Conservation (phyloP, 2,329 filamentous ascomycete genomes). For the Fusarium piperis region DNA sequence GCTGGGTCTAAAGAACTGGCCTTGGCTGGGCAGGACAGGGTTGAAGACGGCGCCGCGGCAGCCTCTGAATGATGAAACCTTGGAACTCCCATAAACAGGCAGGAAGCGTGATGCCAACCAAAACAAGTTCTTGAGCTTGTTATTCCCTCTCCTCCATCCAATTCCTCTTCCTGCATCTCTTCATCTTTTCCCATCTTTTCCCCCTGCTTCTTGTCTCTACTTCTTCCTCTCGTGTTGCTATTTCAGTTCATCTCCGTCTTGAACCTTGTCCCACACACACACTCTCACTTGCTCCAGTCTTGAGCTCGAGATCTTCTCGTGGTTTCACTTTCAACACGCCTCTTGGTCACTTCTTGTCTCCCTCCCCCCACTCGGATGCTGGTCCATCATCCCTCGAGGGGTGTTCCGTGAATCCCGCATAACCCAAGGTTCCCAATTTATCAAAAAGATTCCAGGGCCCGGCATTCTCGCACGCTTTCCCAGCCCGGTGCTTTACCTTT, state of each 20-base stretch:
- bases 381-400: constrained; percentile 29
- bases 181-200: neutral
- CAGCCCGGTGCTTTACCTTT: constrained; percentile 28
- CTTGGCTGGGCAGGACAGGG: constrained; percentile 5
- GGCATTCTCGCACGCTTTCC: constrained; percentile 23
- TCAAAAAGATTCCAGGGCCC: constrained; percentile 36
- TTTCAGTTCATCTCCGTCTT: neutral
- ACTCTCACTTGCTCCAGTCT: constrained; percentile 8
- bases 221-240: constrained; percentile 4
- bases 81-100: constrained; percentile 8
- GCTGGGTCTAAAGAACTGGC: constrained; percentile 18
- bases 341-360: constrained; percentile 13
- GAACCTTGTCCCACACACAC: constrained; percentile 6
- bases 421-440: constrained; percentile 11
- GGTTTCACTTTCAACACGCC: constrained; percentile 26
- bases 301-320: constrained; percentile 19
- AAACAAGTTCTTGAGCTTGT: neutral
- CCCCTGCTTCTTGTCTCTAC: constrained; percentile 2
- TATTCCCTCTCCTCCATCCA: neutral
- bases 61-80: constrained; percentile 28
- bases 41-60: constrained; percentile 19
- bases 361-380: constrained; percentile 32
- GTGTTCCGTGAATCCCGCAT: constrained; percentile 21
- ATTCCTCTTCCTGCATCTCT: neutral
- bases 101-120: constrained; percentile 18